phyloP scores from a whole-genome alignment of 73 alveolate genomes.

The Paramecium sonneborni region DNA sequence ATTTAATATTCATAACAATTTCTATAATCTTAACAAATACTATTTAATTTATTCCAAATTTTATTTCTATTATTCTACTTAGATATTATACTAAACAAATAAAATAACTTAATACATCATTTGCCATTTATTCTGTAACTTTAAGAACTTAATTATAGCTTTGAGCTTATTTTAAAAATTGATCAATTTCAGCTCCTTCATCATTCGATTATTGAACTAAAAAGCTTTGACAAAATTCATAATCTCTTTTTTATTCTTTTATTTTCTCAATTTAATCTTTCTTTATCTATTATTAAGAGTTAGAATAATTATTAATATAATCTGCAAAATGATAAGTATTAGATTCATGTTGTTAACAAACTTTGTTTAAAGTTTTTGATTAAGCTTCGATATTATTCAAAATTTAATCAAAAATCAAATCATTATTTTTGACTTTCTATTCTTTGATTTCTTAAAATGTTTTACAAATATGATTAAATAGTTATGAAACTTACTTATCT shows the following conservation, averaged over 20 bases:
- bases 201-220: not conserved
- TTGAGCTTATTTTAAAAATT: not conserved
- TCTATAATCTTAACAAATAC: not conserved
- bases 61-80: not conserved
- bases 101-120: not conserved
- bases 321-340: not conserved
- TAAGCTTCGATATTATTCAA: not conserved
- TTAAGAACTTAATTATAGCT: not conserved
- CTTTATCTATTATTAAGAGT: not conserved
- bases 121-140: not conserved
- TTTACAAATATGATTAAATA: not conserved
- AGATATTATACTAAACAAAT: not conserved
- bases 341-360: not conserved
- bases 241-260: not conserved
- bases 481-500: not conserved
- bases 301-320: not conserved
- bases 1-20: not conserved
- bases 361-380: not conserved
- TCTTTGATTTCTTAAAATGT: not conserved
- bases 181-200: not conserved
- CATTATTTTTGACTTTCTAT: slow-evolving; percentile 11
- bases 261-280: not conserved
- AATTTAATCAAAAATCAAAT: slow-evolving; percentile 31
- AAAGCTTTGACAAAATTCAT: not conserved
- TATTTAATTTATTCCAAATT: not conserved